Evolutionary conservation across 1,284 basidiomycete species (phyloP).

Genomic region (Microbotryum silenes-acaulis): DNA sequence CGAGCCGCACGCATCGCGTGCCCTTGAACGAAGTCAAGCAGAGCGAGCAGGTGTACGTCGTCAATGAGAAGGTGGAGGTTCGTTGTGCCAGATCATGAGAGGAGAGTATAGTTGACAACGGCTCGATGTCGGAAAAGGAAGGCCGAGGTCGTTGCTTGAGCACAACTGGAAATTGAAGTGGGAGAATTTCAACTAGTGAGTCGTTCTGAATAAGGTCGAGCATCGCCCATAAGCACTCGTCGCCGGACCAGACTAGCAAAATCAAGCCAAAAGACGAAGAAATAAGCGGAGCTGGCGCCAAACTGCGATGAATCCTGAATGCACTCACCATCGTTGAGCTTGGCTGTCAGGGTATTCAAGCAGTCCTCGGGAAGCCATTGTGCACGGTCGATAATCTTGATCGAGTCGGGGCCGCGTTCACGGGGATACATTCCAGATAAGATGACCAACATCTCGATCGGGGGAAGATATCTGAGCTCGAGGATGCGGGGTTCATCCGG

Average conservation of each 20-base stretch:
- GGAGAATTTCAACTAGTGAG: not conserved
- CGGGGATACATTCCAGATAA: not conserved
- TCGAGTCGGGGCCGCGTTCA: not conserved
- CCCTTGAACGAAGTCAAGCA: conserved; percentile 65
- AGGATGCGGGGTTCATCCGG: not conserved
- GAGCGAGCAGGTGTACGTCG: conserved; percentile 58
- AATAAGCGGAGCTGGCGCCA: not conserved
- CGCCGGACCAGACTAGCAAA: not conserved
- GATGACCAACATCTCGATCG: not conserved
- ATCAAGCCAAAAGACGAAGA: not conserved
- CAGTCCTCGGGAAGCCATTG: not conserved
- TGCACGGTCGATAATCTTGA: not conserved
- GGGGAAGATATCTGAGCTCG: not conserved
- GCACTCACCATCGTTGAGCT: not conserved
- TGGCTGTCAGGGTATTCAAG: not conserved
- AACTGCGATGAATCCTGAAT: not conserved
- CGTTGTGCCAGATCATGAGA: conserved; percentile 11
- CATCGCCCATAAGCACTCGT: not conserved
- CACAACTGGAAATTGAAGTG: not conserved
- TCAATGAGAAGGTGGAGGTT: conserved; percentile 47
- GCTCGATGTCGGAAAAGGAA: too few relatives aligned
- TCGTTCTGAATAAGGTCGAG: not conserved
- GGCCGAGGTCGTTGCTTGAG: not conserved
- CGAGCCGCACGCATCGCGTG: conserved; percentile 55
- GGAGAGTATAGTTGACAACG: not conserved